Base-by-base conservation (phyloP, 2,329 filamentous ascomycete species). In the Sclerotiophoma versabilis region DNA sequence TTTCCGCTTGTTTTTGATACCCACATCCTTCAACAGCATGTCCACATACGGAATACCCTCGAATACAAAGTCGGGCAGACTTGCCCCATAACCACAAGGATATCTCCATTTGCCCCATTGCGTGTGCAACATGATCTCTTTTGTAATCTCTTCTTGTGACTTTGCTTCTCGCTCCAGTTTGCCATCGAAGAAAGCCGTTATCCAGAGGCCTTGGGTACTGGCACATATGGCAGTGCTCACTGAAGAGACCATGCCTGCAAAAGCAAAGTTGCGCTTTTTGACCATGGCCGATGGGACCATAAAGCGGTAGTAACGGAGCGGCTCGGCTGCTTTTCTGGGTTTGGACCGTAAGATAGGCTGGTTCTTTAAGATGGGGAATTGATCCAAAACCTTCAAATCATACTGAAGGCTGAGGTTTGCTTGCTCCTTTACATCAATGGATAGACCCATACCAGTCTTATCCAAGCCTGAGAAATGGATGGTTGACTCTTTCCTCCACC, bases 31-130 rank as follows among this genome's bases (percentile, higher is more conserved):
- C 9, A 57, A 19, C 72, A 50, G 59, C 68, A 90, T 68, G 71
- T 93, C 90, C n/a, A 91, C 70, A 65, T 92, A 95, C 2, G 89
- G 89, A 46, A 93, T 70, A 0, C 83, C 83, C 71, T 93, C 91
- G 65, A 93, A 93, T 14, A 90, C 86, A 59, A 92, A 87, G 69
- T 91, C 89, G 0, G 87, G 87, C 54, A 82, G 79, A 65, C 79
- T 81, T 29, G 77, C 79, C 1, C 88, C 88, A 64, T 85, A 86
- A 0, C 88, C 89, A 4, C 78, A 81, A 1, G 87, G 85, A 63
- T 89, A 90, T 5, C 50, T 36, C 44, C 50, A 54, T 12, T 54
- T 54, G 8, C 44, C 50, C 37, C 43, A 20, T 90, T 81, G 83
- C 87, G 87, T 60, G 82, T 85, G 4, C 88, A 87, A 68, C 89